phyloP scores from a whole-genome alignment of 2,329 filamentous ascomycete species.

The Gliomastix tumulicola region DNA sequence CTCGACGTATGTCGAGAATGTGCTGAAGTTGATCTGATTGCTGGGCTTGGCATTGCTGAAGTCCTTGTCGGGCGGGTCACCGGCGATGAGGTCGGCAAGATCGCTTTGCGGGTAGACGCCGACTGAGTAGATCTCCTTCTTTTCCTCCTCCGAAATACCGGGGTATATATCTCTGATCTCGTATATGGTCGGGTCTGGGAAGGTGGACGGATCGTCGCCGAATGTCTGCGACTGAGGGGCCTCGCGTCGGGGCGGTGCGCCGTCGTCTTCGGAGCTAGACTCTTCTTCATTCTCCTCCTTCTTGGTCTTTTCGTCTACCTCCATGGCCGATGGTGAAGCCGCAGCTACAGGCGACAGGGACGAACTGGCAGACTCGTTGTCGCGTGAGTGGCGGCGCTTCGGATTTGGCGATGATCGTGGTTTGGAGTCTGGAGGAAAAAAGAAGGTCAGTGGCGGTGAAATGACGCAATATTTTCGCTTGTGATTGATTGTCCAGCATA shows the following conservation, averaged over 20 bases:
- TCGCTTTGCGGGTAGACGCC: conserved; percentile 75
- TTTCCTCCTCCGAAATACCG: conserved; percentile 78
- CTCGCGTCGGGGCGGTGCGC: conserved; percentile 54
- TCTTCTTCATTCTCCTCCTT: conserved; percentile 33
- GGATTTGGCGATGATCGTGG: conserved; percentile 46
- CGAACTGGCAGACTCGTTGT: conserved; percentile 49
- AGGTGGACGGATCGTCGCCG: conserved; percentile 86
- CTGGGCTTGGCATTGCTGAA: conserved; percentile 91
- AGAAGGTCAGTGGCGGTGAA: no score
- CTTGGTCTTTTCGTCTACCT: conserved; percentile 48
- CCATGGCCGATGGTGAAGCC: conserved; percentile 47
- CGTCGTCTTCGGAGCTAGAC: conserved; percentile 48
- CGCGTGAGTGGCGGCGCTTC: conserved; percentile 45
- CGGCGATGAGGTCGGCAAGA: conserved; percentile 77
- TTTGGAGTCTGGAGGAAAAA: no score
- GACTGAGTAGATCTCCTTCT: conserved; percentile 82
- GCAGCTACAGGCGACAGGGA: conserved; percentile 50
- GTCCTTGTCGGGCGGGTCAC: conserved; percentile 86
- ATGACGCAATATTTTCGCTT: no score
- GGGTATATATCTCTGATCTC: conserved; percentile 73
- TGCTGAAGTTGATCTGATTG: conserved; percentile 89
- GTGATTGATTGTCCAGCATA: conserved; percentile 14
- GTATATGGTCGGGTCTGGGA: conserved; percentile 87
- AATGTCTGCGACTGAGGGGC: conserved; percentile 80
- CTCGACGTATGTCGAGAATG: conserved; percentile 88